A percentile compares a stretch with the other conserved stretches of the same genome.
Conservation (phyloP, 441 rosid species). For the Hura crepitans region DNA sequence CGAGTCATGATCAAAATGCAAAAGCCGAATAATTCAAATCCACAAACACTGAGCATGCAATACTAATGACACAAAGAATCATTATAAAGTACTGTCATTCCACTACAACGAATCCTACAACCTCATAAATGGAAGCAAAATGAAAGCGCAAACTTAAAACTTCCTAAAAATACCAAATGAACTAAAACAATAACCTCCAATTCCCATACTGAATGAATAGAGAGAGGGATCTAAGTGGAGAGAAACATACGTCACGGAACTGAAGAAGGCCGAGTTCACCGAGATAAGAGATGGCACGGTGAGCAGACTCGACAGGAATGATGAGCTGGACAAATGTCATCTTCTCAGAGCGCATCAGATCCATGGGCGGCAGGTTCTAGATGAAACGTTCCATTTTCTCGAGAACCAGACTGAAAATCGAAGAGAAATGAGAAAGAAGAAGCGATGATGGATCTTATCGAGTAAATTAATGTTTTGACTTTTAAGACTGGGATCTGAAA, state of each 20-base stretch:
- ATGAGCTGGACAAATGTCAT: slow-evolving; percentile 92
- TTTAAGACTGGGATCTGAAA: slow-evolving; percentile 24
- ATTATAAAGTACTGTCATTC: too few species aligned
- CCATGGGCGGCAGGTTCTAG: slow-evolving; percentile 77
- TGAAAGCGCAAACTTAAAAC: neutral
- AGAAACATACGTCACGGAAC: slow-evolving; percentile 75
- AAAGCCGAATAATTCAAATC: too few species aligned
- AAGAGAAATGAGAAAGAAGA: slow-evolving; percentile 27
- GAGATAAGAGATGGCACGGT: slow-evolving; percentile 83
- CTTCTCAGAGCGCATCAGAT: slow-evolving; percentile 98
- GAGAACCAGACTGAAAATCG: slow-evolving; percentile 2
- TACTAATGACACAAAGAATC: neutral
- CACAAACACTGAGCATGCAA: neutral
- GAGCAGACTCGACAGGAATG: slow-evolving; percentile 90
- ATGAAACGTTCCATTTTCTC: slow-evolving; percentile 51
- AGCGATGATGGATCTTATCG: neutral
- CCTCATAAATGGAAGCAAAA: slow-evolving; percentile 3
- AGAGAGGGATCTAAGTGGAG: slow-evolving; percentile 19
- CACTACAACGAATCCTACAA: neutral
- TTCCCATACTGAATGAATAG: neutral
- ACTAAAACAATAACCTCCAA: neutral
- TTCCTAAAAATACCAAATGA: neutral
- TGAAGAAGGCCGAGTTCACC: slow-evolving; percentile 94
- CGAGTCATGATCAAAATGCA: too few species aligned
- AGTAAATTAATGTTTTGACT: slow-evolving; percentile 5